Evolutionary conservation across 2,329 filamentous ascomycete genomes (phyloP).

Genomic region (Ophiostoma piceae): DNA sequence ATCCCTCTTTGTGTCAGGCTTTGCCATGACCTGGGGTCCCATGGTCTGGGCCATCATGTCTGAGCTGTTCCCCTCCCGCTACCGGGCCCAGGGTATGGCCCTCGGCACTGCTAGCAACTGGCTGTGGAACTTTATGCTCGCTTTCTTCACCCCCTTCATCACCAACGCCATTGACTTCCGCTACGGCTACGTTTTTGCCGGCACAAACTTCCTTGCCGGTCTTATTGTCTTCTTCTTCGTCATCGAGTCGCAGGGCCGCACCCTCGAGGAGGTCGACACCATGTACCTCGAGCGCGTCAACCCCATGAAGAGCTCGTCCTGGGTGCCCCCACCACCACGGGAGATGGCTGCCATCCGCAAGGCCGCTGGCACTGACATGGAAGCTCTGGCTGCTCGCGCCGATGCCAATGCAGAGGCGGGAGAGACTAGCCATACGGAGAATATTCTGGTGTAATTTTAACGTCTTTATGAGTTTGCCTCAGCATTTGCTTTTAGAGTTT

Average conservation of each 20-base stretch:
- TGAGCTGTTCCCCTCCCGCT: conserved; percentile 28
- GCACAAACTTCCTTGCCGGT: conserved; percentile 63
- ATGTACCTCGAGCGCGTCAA: conserved; percentile 41
- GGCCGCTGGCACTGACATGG: conserved; percentile 20
- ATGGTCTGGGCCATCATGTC: conserved; percentile 28
- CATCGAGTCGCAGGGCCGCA: conserved; percentile 82
- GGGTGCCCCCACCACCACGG: conserved; percentile 21
- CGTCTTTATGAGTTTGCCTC: background rate
- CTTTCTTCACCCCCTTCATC: conserved; percentile 23
- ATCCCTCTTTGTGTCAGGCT: conserved; percentile 69
- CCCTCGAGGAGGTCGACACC: conserved; percentile 71
- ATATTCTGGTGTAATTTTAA: background rate
- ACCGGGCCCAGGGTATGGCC: conserved; percentile 28
- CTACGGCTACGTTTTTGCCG: conserved; percentile 68
- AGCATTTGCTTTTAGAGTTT: background rate
- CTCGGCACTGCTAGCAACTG: conserved; percentile 42
- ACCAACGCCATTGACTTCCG: conserved; percentile 64
- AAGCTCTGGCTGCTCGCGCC: conserved; percentile 19
- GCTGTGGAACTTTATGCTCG: conserved; percentile 55
- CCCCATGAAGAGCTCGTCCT: conserved; percentile 33
- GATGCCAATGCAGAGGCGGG: background rate
- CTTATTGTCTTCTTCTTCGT: conserved; percentile 70
- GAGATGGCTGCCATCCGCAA: conserved; percentile 25
- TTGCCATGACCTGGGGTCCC: conserved; percentile 43
- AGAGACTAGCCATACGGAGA: background rate